Base-by-base conservation (phyloP, 2,329 filamentous ascomycete species). In the Dothidotthia symphoricarpi region DNA sequence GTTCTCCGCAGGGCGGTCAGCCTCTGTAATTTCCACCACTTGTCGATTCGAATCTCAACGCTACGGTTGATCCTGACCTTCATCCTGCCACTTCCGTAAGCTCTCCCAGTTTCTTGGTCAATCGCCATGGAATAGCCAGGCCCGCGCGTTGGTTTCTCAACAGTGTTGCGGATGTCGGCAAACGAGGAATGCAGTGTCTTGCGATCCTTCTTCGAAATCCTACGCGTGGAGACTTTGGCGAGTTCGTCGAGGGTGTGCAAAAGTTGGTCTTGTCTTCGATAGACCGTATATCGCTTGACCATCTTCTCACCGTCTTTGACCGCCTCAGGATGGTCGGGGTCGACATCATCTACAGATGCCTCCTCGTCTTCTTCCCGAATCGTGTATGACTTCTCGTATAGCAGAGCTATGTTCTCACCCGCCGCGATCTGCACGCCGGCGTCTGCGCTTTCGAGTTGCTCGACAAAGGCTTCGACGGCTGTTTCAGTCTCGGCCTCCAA, bases 371-470 rank as follows among this genome's bases (percentile, higher is more conserved):
- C 76, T 53, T 80, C 78, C 32, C 72, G 69, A 24, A 75, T 73
- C 0, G 76, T 78, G 61, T 77, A 81, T 41, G 76, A 79, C 45
- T 85, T 85, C 64, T 95, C 89, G 55, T 87, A 91, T 9, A 95
- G 73, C 8, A 94, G 73, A 1, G 88, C 88, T 42, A 95, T 89
- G 62, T 87, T 87, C 57, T 85, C 80, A 3, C 85, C 88, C 0
- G 88, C 85, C 3, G 84, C 81, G 30, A 88, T 81, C 57, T 93
- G 87, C 1, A 95, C 86, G 7, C 77, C 72, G 1, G 81, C 72
- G 41, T 88, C 82, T 22, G 75, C 75, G 61, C 85, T 88, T 43
- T 90, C 82, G 13, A 95, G 82, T 66, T 95, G 89, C 31, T 95
- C 88, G 28, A 87, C 82, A 53, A 95, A 88, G 2, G 84, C 82